Evolutionary conservation across 257 asterid species (phyloP), one percentile per base, ranked within the genome.

Genomic region (Forsythia suspensa): DNA sequence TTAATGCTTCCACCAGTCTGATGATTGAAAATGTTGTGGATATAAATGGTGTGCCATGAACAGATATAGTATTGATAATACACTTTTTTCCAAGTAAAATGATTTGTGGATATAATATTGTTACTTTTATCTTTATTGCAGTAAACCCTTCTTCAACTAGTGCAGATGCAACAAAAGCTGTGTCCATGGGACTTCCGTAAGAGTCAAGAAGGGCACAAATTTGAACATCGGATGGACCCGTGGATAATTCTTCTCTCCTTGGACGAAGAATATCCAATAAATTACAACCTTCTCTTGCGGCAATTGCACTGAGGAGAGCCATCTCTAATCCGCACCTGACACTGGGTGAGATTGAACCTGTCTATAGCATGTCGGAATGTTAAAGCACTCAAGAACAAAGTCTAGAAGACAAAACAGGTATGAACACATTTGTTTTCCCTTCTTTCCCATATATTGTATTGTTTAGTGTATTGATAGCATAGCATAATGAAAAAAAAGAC

Each of bases 291-390:
- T 89, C 87, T 79, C 84, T 77, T 77, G 91, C 89, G 61, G 97
- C 96, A 79, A 96, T 90, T 12, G 96, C 95, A 84, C 88, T 87
- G 68, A 96, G 97, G 78, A 96, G 71, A 84, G 99, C 98, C 96
- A 91, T 92, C 90, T 96, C 99, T 78, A 96, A 79, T 68, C 99
- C 99, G 39, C 98, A 96, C 79, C 99, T 86, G 66, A 94, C 97
- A 76, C 99, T 94, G 8, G 99, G 97, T 82, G 88, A 86, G 84
- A 96, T 89, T 6, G 98, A 91, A 79, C 84, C 86, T 71, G 98
- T 97, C 99, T 95, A 78, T 74, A 88, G 82, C 74, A 80, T 71
- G 75, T 77, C 38, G 41, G 80, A 75, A 81, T n/a, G 72, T 76
- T 68, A 82, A 77, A 71, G 72, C 10, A 78, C 44, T 36, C 16